Conservation (phyloP, 352 stramenopile species). For the Saprolegnia parasitica region DNA sequence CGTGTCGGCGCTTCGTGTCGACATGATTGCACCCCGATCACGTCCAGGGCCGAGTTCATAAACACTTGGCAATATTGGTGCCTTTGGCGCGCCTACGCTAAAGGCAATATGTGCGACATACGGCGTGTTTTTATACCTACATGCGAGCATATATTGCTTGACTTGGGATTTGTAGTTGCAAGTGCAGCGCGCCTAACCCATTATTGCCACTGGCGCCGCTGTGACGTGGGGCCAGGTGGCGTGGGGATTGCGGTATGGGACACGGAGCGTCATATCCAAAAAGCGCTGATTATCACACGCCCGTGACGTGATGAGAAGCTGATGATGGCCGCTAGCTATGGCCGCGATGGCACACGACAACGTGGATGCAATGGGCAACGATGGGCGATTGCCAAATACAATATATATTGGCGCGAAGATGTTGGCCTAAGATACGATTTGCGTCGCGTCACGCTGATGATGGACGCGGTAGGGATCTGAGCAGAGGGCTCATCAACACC, state of each 20-base stretch:
- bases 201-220: neutral
- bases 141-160: neutral
- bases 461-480: neutral
- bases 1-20: neutral
- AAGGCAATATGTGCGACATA: neutral
- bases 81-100: neutral
- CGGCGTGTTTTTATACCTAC: neutral
- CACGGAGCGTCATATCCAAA: neutral
- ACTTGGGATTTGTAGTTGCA: neutral
- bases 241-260: neutral
- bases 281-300: neutral
- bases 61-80: neutral
- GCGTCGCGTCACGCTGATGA: neutral
- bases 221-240: neutral
- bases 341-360: too few relatives aligned
- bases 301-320: neutral
- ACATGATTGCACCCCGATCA: neutral
- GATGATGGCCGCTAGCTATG: too few relatives aligned
- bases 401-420: too few relatives aligned
- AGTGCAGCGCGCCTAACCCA: neutral
- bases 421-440: too few relatives aligned
- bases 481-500: neutral
- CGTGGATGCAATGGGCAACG: too few relatives aligned
- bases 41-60: neutral
- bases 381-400: too few relatives aligned